Evolutionary conservation across 176 grass and related monocot species (phyloP).

Genomic region (Ampelocalamus luodianensis): DNA sequence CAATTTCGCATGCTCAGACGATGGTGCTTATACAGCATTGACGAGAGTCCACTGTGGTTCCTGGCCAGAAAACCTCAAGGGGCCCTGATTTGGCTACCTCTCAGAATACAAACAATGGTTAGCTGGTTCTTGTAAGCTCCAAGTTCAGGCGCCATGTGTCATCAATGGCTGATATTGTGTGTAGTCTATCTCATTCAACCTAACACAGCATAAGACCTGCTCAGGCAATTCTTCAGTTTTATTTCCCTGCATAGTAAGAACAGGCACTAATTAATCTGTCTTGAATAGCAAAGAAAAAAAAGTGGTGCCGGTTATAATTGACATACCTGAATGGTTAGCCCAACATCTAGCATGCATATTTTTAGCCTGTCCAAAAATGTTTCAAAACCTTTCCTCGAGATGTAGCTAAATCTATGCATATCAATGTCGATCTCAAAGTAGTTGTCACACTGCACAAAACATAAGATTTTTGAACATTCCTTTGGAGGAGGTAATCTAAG

Average conservation of each 20-base stretch:
- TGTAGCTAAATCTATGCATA: conserved; percentile 99
- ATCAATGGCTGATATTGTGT: conserved; percentile 70
- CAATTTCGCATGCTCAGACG: conserved; percentile 29
- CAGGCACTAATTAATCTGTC: background rate
- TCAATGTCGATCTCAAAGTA: conserved; percentile 98
- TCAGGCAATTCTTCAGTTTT: conserved; percentile 92
- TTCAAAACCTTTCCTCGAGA: conserved; percentile 95
- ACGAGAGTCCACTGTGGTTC: background rate
- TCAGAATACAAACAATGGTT: conserved; percentile 47
- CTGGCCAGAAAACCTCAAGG: conserved; percentile 39
- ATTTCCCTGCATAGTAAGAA: conserved; percentile 68
- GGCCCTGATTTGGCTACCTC: conserved; percentile 27
- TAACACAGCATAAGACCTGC: conserved; percentile 86
- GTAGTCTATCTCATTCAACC: conserved; percentile 91
- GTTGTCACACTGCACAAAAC: conserved; percentile 71
- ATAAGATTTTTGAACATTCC: conserved; percentile 18
- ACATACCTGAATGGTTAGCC: conserved; percentile 94
- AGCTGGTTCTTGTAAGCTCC: conserved; percentile 39
- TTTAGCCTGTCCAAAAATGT: conserved; percentile 93
- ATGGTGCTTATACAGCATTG: conserved; percentile 18
- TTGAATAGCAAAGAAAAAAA: conserved; percentile 6
- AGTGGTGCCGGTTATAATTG: background rate
- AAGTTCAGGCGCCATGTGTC: conserved; percentile 52
- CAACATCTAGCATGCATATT: conserved; percentile 81
- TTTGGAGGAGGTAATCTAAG: background rate